These are phyloP conservation scores for Nymphaea thermarum DNA, from an alignment of 164 flowering plant genomes.

Conservation along the genomic window DNA sequence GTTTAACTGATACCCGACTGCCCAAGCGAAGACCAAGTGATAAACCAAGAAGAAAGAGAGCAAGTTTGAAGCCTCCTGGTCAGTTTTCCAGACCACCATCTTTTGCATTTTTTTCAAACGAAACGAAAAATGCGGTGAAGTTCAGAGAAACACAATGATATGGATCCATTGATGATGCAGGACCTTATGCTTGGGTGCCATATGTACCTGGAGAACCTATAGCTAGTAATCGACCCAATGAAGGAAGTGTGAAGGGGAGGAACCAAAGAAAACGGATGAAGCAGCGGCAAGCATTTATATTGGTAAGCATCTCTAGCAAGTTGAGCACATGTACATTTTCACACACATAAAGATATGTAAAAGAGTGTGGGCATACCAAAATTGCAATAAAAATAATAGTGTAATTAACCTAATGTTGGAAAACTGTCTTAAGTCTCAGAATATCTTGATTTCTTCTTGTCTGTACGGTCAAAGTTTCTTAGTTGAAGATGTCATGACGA, in stretches of 20 bases:
- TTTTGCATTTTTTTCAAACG: not conserved
- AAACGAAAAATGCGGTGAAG: not conserved
- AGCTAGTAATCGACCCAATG: slow-evolving; percentile 54
- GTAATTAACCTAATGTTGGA: not conserved
- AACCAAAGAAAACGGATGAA: slow-evolving; percentile 67
- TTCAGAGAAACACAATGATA: not conserved
- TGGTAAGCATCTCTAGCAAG: slow-evolving; percentile 21
- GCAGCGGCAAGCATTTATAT: slow-evolving; percentile 45
- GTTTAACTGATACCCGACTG: slow-evolving; percentile 62
- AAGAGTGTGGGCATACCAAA: not conserved
- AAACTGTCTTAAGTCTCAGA: too few species aligned
- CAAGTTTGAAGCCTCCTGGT: slow-evolving; percentile 69
- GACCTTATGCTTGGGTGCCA: slow-evolving; percentile 72
- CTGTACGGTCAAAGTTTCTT: not conserved
- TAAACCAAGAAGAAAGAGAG: slow-evolving; percentile 50
- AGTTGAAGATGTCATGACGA: not conserved
- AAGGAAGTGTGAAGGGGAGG: slow-evolving; percentile 70
- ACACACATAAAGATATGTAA: too few species aligned
- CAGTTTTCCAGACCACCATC: slow-evolving; percentile 24
- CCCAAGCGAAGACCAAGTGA: slow-evolving; percentile 64
- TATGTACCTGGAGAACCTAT: slow-evolving; percentile 53
- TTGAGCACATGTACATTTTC: not conserved
- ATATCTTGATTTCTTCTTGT: too few species aligned
- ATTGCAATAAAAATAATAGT: not conserved
- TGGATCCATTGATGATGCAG: slow-evolving; percentile 26